Percentiles rank a stretch among this genome's conserved stretches.
Evolutionary conservation across 805 yeast species (phyloP).

Genomic region (Myxozyma neotropica): DNA sequence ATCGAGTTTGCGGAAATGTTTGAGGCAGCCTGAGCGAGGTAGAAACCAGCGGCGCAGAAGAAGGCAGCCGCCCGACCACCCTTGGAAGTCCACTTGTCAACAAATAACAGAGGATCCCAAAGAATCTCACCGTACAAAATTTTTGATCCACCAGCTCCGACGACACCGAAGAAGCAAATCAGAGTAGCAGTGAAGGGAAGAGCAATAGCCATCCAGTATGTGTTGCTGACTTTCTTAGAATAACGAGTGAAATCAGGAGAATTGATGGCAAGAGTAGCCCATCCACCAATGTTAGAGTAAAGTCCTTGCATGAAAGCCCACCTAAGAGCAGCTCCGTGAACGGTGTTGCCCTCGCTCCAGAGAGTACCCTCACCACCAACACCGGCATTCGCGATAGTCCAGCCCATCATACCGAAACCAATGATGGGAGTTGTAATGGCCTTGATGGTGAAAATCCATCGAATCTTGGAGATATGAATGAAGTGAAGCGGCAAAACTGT

Average conservation of each 20-base stretch:
- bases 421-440: conserved; percentile 32
- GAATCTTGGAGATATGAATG: conserved; percentile 30
- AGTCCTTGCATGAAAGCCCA: conserved; percentile 81
- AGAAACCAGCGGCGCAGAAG: conserved; percentile 68
- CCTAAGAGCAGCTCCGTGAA: conserved; percentile 64
- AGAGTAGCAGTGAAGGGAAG: conserved; percentile 45
- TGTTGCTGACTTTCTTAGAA: conserved; percentile 46
- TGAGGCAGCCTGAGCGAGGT: conserved; percentile 76
- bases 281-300: conserved; percentile 28
- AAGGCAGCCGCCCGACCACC: conserved; percentile 80
- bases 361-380: conserved; percentile 60
- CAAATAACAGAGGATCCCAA: conserved; percentile 54
- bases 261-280: conserved; percentile 50
- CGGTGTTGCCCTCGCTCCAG: conserved; percentile 48
- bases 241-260: conserved; percentile 55
- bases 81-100: conserved; percentile 45
- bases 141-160: conserved; percentile 38
- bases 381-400: conserved; percentile 65
- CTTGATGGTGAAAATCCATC: conserved; percentile 33
- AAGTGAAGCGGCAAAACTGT: conserved; percentile 31
- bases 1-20: conserved; percentile 64
- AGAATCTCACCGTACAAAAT: conserved; percentile 46
- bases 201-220: conserved; percentile 56
- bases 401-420: conserved; percentile 36
- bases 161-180: conserved; percentile 35